A percentile compares a stretch with the other conserved stretches of the same genome.
phyloP scores from a whole-genome alignment of 768 basidiomycete species.

The Mycena latifolia region DNA sequence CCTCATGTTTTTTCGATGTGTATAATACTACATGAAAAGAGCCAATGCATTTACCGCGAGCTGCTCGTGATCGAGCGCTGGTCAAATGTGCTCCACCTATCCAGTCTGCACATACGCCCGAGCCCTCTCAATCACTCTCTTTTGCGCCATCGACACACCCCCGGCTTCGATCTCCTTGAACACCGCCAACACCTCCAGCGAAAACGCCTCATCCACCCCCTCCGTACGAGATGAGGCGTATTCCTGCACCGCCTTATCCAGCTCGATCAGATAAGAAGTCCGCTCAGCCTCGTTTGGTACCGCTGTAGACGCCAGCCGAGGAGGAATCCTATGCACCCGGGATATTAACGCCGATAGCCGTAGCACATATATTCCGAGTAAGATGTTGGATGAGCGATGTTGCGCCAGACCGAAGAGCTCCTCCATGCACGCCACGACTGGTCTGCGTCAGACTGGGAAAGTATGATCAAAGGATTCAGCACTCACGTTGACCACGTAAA shows the following conservation, averaged over 20 bases:
- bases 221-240: slow-evolving; percentile 25
- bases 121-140: slow-evolving; percentile 22
- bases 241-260: slow-evolving; percentile 25
- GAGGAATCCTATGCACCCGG: slow-evolving; percentile 14
- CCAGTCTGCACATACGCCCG: slow-evolving; percentile 20
- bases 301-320: slow-evolving; percentile 16
- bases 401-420: slow-evolving; percentile 20
- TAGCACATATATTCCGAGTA: slow-evolving; percentile 20
- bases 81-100: too few relatives aligned
- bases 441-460: slow-evolving; percentile 13
- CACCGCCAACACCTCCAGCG: slow-evolving; percentile 17
- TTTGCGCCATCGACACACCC: slow-evolving; percentile 23
- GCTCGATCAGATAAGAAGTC: slow-evolving; percentile 15
- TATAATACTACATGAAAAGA: too few relatives aligned
- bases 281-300: slow-evolving; percentile 16
- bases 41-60: too few relatives aligned
- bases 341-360: slow-evolving; percentile 18
- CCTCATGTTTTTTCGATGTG: too few relatives aligned
- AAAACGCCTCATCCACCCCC: slow-evolving; percentile 7
- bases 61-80: too few relatives aligned
- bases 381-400: slow-evolving; percentile 17
- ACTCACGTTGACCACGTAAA: slow-evolving; percentile 21
- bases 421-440: slow-evolving; percentile 22
- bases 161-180: slow-evolving; percentile 21
- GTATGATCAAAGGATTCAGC: not conserved